These are phyloP conservation scores for Zostera marina DNA, from an alignment of 116 monocot species.

Conservation along the genomic window DNA sequence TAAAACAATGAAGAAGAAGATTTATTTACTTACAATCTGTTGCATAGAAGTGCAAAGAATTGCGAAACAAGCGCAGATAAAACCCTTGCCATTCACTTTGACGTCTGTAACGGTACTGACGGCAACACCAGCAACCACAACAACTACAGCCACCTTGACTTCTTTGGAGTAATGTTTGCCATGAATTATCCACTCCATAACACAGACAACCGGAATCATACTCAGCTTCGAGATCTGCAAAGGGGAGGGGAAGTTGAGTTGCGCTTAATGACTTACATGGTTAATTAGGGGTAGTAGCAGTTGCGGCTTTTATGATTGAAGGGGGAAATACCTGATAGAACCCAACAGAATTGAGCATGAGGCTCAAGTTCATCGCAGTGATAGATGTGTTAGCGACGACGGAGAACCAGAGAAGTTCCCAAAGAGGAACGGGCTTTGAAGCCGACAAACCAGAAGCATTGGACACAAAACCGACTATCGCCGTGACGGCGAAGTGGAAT, in stretches of 20 bases:
- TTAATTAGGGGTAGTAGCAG: neutral
- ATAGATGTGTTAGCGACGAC: constrained; percentile 82
- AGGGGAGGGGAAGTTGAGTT: neutral
- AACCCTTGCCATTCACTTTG: constrained; percentile 84
- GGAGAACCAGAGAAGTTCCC: constrained; percentile 95
- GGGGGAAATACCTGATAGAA: constrained; percentile 65
- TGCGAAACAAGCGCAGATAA: constrained; percentile 79
- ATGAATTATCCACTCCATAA: constrained; percentile 88
- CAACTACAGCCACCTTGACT: constrained; percentile 68
- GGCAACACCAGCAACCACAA: constrained; percentile 73
- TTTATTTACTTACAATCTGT: constrained; percentile 64
- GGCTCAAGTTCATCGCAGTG: constrained; percentile 86
- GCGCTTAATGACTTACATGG: neutral
- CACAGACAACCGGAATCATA: constrained; percentile 93
- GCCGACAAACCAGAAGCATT: constrained; percentile 66
- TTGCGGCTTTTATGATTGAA: neutral
- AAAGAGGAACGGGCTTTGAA: constrained; percentile 76
- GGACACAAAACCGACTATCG: constrained; percentile 62
- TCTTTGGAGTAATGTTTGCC: constrained; percentile 62
- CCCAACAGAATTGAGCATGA: constrained; percentile 94
- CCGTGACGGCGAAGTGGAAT: constrained; percentile 78
- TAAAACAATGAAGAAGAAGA: neutral
- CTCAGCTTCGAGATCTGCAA: constrained; percentile 80
- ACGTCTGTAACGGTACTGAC: constrained; percentile 92
- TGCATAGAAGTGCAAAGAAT: constrained; percentile 75